Evolutionary conservation across 352 stramenopile species (phyloP).

Genomic region (Pseudoperonospora humuli): DNA sequence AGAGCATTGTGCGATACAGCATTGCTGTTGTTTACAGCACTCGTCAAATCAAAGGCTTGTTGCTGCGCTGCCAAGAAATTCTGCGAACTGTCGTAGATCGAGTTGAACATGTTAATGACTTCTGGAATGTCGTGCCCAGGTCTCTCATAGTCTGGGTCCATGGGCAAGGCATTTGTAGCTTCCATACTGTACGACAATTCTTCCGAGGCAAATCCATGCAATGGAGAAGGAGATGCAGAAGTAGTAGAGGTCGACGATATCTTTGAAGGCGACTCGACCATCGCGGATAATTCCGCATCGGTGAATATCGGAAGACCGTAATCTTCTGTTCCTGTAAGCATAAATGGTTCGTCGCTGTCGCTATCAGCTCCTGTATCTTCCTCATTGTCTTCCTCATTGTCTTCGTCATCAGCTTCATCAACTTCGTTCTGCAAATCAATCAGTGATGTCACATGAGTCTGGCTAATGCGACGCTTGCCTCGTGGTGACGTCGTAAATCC

Average conservation of each 20-base stretch:
- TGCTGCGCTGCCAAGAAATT: conserved; percentile 14
- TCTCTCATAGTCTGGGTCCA: conserved; percentile 7
- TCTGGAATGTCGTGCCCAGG: conserved; percentile 44
- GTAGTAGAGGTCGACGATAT: conserved; percentile 24
- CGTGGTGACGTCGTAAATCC: conserved; percentile 29
- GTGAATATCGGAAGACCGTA: conserved; percentile 36
- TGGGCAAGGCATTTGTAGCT: neutral
- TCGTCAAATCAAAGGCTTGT: conserved; percentile 10
- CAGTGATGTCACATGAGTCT: conserved; percentile 4
- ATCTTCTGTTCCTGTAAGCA: conserved; percentile 24
- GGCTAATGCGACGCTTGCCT: conserved; percentile 29
- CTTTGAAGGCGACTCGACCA: conserved; percentile 30
- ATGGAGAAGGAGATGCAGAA: conserved; percentile 9
- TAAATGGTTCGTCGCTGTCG: conserved; percentile 18
- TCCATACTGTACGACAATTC: conserved; percentile 2
- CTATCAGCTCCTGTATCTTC: conserved; percentile 5
- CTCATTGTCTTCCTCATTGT: conserved; percentile 9
- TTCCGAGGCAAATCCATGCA: conserved; percentile 6
- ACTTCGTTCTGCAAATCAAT: conserved; percentile 12
- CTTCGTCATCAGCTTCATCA: conserved; percentile 7
- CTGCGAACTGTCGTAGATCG: conserved; percentile 40
- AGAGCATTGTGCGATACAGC: conserved; percentile 26
- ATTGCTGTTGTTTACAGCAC: conserved; percentile 7
- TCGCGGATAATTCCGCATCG: conserved; percentile 28
- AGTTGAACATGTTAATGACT: conserved; percentile 62